Base-by-base conservation (phyloP, 139 green algal species). In the Coelastrella sp. region DNA sequence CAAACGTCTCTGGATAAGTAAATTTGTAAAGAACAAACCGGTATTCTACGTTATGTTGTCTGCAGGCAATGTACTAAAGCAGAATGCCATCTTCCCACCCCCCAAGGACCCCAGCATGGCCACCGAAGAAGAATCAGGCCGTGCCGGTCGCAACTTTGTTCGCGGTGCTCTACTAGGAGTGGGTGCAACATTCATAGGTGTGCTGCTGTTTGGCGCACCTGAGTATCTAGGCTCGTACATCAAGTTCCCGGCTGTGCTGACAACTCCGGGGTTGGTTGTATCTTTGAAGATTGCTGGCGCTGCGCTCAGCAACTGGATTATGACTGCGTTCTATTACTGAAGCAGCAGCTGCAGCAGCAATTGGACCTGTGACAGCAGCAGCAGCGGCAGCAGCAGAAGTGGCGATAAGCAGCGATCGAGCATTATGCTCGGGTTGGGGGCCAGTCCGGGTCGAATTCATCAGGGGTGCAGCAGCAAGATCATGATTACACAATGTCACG, bases 301-400 rank as follows among this genome's bases (percentile, higher is more conserved):
- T 13, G 92, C 92, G 7, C 59, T 96, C 3, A 90, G 77, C 90
- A 96, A 96, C 88, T 95, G 92, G 92, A 76, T 94, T 79, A 96
- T 96, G 61, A 96, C 94, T 11, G 73, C 90, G 13, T 96, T 94
- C 92, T 96, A 94, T 88, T 96, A 96, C 92, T 96, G 20, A 92
- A 19, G 71, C 14, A 47, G 3, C 71, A 57, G 19, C 5, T 3
- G 47, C 77, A n/a, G 14, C 47, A 65, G 77, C 77, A 83, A 32
- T 58, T 22, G 14, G 10, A 5, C 8, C 0, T 58, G 80, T 59
- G 61, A 32, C 64, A 32, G 64, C 61, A 60, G 23, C 61, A 77
- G 76, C 78, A 71, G 22, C 78, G 73, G 32, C 13, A 57, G n/a
- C n/a, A 47, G 32, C 32, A 47, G 32, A 47, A 47, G 32, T 47